Conservation (phyloP, 2,329 filamentous ascomycete species). For the Alternaria gansuensis region DNA sequence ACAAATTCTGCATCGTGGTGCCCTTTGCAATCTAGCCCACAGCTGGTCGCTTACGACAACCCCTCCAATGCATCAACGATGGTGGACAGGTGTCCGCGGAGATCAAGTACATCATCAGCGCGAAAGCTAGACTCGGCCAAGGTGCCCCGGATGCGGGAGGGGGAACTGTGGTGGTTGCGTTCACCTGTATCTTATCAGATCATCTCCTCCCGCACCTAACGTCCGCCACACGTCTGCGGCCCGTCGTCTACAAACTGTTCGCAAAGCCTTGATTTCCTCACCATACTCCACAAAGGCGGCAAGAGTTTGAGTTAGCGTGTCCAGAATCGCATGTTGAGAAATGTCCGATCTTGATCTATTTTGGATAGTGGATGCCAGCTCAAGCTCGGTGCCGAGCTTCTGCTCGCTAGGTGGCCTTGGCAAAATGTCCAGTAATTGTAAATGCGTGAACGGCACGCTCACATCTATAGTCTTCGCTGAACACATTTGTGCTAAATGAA, state of each 20-base stretch:
- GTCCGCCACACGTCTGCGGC: constrained; percentile 11
- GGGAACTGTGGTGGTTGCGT: constrained; percentile 21
- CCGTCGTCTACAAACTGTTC: constrained; percentile 1
- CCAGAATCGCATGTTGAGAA: constrained; percentile 13
- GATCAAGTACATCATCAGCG: constrained; percentile 23
- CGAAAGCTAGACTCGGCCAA: constrained; percentile 29
- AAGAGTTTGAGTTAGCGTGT: constrained; percentile 8
- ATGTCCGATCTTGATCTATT: constrained; percentile 10
- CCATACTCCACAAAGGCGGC: constrained; percentile 8
- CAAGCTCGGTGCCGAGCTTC: neutral
- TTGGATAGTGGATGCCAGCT: neutral
- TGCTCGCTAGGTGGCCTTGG: constrained; percentile 3
- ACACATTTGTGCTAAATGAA: neutral
- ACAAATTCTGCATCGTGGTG: neutral
- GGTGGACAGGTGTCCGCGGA: constrained; percentile 18
- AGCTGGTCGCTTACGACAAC: neutral
- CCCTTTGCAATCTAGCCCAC: neutral
- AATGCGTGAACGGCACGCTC: neutral
- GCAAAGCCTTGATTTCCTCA: constrained; percentile 11
- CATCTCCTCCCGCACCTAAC: constrained; percentile 31
- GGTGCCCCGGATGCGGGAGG: constrained; percentile 22
- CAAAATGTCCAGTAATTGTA: neutral
- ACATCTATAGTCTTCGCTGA: neutral
- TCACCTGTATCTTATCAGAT: constrained; percentile 42
- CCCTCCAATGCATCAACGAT: constrained; percentile 5